Evolutionary conservation across 768 basidiomycete species (phyloP).

Genomic region (Rossbeevera mucosa): DNA sequence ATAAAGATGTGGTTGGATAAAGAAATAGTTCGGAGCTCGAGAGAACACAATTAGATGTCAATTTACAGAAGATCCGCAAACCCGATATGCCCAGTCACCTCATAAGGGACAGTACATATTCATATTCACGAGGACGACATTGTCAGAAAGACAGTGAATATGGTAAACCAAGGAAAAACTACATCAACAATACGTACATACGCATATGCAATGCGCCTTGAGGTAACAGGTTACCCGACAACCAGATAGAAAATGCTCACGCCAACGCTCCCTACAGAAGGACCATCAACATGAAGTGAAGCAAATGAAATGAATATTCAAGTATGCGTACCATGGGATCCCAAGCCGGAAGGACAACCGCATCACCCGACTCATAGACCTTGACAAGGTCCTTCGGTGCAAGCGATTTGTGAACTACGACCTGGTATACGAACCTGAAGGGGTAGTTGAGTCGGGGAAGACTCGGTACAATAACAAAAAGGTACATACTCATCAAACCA

Average conservation of each 20-base stretch:
- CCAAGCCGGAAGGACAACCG: constrained; percentile 78
- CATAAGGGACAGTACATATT: neutral
- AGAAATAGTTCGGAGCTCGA: too few species aligned
- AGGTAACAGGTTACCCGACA: too few species aligned
- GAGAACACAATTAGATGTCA: too few species aligned
- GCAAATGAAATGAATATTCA: neutral
- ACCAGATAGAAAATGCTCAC: constrained; percentile 5
- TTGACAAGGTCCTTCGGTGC: constrained; percentile 79
- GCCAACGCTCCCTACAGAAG: constrained; percentile 21
- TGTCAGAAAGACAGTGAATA: neutral
- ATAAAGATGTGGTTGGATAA: too few species aligned
- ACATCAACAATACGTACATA: neutral
- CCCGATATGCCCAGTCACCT: neutral
- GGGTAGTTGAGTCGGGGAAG: constrained; percentile 1
- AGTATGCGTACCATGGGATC: constrained; percentile 42
- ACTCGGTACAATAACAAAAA: neutral
- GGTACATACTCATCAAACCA: constrained; percentile 86
- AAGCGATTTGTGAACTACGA: constrained; percentile 78
- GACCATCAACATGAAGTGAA: neutral
- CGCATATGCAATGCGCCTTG: neutral
- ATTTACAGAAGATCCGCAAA: too few species aligned
- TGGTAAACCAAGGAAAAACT: neutral
- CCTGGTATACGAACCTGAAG: constrained; percentile 82
- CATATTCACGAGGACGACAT: neutral
- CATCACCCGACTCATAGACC: constrained; percentile 67